Conservation (phyloP, 2,329 filamentous ascomycete genomes). For the Penicillium corylophilum region DNA sequence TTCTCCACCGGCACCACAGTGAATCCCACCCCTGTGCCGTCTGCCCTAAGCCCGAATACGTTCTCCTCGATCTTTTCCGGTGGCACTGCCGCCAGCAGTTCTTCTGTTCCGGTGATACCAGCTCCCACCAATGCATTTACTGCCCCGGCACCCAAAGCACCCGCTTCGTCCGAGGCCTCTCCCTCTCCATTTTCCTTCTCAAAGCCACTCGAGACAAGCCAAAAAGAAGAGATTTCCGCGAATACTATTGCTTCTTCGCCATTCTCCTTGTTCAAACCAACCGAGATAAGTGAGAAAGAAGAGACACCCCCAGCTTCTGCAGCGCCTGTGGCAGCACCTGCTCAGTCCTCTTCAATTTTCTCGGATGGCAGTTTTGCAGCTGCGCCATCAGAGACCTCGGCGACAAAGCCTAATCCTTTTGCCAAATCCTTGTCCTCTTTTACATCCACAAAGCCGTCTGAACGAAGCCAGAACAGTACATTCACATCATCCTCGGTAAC, state of each 20-base stretch:
- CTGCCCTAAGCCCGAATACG: not conserved
- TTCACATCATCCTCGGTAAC: not conserved
- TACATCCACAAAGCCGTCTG: not conserved
- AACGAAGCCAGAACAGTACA: not conserved
- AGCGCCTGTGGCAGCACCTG: not conserved
- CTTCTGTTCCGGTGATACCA: not conserved
- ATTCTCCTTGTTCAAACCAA: slow-evolving; percentile 3
- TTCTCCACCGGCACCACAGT: not conserved
- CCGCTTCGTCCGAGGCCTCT: not conserved
- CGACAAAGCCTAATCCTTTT: slow-evolving; percentile 2
- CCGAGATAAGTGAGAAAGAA: not conserved
- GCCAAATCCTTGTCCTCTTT: slow-evolving; percentile 2
- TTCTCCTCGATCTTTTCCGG: not conserved
- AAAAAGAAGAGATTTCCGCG: not conserved
- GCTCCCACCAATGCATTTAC: not conserved
- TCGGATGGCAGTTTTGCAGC: not conserved
- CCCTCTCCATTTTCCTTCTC: slow-evolving; percentile 6
- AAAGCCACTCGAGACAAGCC: not conserved
- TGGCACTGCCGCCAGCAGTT: not conserved
- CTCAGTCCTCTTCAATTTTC: not conserved
- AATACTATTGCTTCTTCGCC: not conserved
- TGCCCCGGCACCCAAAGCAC: not conserved
- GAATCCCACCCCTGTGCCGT: not conserved
- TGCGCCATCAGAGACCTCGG: not conserved
- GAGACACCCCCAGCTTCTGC: not conserved